Conservation (phyloP, 768 basidiomycete species). For the Lactarius hengduanensis region DNA sequence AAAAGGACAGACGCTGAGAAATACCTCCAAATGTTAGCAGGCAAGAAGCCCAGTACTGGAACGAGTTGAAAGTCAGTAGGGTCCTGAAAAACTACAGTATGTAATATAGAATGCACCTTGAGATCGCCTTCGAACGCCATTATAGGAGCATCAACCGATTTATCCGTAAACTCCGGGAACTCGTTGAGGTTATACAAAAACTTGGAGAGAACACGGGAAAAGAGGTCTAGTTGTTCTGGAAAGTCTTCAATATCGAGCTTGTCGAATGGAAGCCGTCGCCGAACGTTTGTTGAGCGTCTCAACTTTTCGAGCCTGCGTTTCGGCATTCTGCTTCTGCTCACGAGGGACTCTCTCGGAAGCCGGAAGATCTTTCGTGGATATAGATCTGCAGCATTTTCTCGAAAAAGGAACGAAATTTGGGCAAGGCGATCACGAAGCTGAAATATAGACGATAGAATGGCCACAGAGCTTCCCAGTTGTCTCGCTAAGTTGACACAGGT, state of each 20-base stretch:
- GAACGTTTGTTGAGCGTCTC: neutral
- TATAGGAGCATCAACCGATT: too few species aligned
- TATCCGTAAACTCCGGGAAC: too few species aligned
- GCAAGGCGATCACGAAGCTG: slow-evolving; percentile 38
- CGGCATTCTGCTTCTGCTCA: slow-evolving; percentile 34
- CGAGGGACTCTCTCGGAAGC: slow-evolving; percentile 31
- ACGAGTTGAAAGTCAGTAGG: too few species aligned
- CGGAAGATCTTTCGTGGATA: too few species aligned
- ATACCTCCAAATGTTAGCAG: too few species aligned
- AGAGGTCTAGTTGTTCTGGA: slow-evolving; percentile 48
- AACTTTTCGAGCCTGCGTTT: neutral
- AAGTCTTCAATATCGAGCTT: slow-evolving; percentile 1
- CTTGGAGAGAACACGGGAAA: too few species aligned
- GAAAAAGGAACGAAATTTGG: slow-evolving; percentile 66
- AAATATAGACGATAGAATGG: slow-evolving; percentile 52
- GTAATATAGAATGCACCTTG: too few species aligned
- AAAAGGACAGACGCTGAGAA: too few species aligned
- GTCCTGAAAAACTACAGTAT: too few species aligned
- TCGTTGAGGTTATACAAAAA: too few species aligned
- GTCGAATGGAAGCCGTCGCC: neutral
- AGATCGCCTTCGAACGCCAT: too few species aligned
- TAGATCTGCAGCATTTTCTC: slow-evolving; percentile 36
- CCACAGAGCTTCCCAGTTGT: slow-evolving; percentile 72
- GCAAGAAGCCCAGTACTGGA: too few species aligned
- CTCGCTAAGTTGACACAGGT: slow-evolving; percentile 74